Evolutionary conservation across 2,329 filamentous ascomycete species (phyloP).

Genomic region (Clarireedia monteithiana): DNA sequence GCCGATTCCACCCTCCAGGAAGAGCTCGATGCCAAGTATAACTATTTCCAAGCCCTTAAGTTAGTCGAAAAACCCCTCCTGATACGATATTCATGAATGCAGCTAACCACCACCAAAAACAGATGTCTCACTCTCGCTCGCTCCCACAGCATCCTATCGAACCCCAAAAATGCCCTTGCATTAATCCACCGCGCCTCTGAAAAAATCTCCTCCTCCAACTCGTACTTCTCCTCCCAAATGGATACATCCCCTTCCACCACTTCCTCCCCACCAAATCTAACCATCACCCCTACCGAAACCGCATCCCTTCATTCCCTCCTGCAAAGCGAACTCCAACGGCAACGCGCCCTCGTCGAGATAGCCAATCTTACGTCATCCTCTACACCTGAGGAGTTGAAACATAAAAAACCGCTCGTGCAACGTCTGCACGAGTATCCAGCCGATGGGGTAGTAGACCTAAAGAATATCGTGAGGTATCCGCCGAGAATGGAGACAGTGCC

Average conservation of each 20-base stretch:
- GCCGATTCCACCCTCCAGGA: constrained; percentile 69
- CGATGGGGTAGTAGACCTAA: constrained; percentile 58
- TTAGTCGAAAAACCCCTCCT: constrained; percentile 35
- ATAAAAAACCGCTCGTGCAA: constrained; percentile 59
- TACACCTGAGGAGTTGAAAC: constrained; percentile 21
- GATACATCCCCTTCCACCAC: constrained; percentile 32
- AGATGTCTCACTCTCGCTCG: constrained; percentile 79
- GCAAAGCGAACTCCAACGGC: constrained; percentile 65
- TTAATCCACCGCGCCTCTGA: constrained; percentile 67
- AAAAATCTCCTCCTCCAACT: constrained; percentile 46
- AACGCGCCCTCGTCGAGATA: constrained; percentile 80
- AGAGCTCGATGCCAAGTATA: constrained; percentile 69
- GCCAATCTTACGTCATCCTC: constrained; percentile 46
- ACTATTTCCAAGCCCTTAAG: constrained; percentile 87
- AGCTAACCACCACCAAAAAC: constrained; percentile 2
- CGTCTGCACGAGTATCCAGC: constrained; percentile 66
- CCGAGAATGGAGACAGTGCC: constrained; percentile 76
- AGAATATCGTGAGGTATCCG: constrained; percentile 79
- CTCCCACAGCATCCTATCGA: constrained; percentile 69
- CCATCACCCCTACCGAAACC: constrained; percentile 53
- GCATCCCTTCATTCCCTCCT: constrained; percentile 54
- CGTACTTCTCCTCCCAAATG: constrained; percentile 35
- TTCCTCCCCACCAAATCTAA: constrained; percentile 53
- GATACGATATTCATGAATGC: neutral
- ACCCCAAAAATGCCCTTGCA: constrained; percentile 73